Evolutionary conservation across 768 basidiomycete species (phyloP).

Genomic region (Mycena filopes): DNA sequence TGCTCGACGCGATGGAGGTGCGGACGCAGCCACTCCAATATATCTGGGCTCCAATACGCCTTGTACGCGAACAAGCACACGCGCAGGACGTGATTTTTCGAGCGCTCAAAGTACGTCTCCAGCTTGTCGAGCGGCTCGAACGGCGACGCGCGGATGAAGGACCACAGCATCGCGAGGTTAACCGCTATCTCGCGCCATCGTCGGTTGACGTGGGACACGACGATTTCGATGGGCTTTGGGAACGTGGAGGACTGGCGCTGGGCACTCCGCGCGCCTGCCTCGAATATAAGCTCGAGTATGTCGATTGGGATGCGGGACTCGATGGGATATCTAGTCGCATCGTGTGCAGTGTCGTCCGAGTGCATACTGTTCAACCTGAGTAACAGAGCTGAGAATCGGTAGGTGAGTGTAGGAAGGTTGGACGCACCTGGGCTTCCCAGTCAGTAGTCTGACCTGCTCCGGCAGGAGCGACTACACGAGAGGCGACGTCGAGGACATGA

Average conservation of each 20-base stretch:
- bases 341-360: constrained; percentile 1
- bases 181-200: constrained; percentile 29
- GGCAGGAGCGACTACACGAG: constrained; percentile 22
- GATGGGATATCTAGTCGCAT: constrained; percentile 14
- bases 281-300: constrained; percentile 31
- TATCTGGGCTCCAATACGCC: constrained; percentile 19
- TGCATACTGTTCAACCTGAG: constrained; percentile 26
- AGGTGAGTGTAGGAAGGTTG: background rate
- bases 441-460: constrained; percentile 25
- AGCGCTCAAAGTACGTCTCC: constrained; percentile 21
- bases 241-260: constrained; percentile 1
- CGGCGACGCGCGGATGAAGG: constrained; percentile 22
- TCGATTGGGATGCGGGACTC: constrained; percentile 31
- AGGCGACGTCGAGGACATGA: constrained; percentile 23
- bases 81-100: constrained; percentile 24
- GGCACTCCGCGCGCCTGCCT: constrained; percentile 20
- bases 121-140: constrained; percentile 28
- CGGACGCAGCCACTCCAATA: constrained; percentile 16
- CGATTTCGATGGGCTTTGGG: constrained; percentile 24
- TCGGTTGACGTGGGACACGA: constrained; percentile 25
- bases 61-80: constrained; percentile 27
- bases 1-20: constrained; percentile 27
- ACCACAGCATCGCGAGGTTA: constrained; percentile 28
- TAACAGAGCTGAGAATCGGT: background rate
- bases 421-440: constrained; percentile 14